These are phyloP conservation scores for Heritiera fomes DNA, from an alignment of 345 rosid genomes.

Conservation along the genomic window DNA sequence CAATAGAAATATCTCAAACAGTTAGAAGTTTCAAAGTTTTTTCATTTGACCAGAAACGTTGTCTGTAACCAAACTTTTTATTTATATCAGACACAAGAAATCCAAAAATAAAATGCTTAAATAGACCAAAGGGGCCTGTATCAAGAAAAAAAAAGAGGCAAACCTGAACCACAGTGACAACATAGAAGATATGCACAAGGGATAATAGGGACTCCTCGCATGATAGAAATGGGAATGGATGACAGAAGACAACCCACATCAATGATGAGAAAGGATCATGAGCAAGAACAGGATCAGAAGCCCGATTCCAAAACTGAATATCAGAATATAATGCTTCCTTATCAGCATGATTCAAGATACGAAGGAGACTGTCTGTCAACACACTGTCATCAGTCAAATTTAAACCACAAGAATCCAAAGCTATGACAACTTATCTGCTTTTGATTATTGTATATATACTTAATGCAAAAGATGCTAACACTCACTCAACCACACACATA, in stretches of 20 bases:
- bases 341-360: slow-evolving; percentile 47
- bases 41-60: slow-evolving; percentile 1
- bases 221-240: slow-evolving; percentile 76
- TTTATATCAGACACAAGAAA: neutral
- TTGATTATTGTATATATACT: neutral
- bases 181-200: slow-evolving; percentile 81
- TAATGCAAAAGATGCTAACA: neutral
- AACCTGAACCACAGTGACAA: slow-evolving; percentile 79
- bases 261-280: slow-evolving; percentile 95
- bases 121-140: neutral
- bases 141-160: slow-evolving; percentile 25
- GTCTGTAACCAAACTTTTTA: neutral
- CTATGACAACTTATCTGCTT: neutral
- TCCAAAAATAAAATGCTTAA: too few relatives aligned
- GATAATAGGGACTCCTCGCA: slow-evolving; percentile 76
- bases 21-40: neutral
- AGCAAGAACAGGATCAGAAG: slow-evolving; percentile 78
- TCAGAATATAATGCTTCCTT: slow-evolving; percentile 46
- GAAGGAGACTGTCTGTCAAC: slow-evolving; percentile 44
- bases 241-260: slow-evolving; percentile 95
- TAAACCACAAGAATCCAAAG: neutral
- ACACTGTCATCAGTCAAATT: slow-evolving; percentile 17
- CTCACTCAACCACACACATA: neutral
- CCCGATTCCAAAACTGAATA: slow-evolving; percentile 67
- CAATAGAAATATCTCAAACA: neutral